Percentiles rank a stretch among this genome's conserved stretches.
phyloP scores from a whole-genome alignment of 2,329 filamentous ascomycete species.

The Ceratocystis smalleyi region DNA sequence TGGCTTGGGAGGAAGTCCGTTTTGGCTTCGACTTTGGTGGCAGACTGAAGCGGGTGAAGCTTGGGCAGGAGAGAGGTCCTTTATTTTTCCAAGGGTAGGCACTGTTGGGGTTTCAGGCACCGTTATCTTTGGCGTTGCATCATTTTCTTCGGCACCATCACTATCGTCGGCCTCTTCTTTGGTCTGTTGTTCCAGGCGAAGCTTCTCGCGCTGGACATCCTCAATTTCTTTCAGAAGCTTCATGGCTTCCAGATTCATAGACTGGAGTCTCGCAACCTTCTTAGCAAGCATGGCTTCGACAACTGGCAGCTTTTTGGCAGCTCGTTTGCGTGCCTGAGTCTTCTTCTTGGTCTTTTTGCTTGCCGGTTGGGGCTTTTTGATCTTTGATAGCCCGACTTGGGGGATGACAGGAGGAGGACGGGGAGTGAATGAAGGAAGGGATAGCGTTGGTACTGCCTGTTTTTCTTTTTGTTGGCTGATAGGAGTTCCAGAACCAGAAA shows the following conservation, averaged over 20 bases:
- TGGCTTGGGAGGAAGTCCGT: not conserved
- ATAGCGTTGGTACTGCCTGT: not conserved
- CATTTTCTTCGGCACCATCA: not conserved
- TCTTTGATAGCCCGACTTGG: not conserved
- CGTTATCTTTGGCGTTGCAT: not conserved
- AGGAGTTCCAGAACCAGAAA: slow-evolving; percentile 5
- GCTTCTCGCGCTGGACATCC: slow-evolving; percentile 6
- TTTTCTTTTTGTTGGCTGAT: not conserved
- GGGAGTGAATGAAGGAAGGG: not conserved
- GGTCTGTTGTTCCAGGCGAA: not conserved
- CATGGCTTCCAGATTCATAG: slow-evolving; percentile 10
- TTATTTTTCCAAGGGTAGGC: not conserved
- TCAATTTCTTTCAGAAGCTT: slow-evolving; percentile 15
- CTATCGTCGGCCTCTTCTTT: too few species aligned
- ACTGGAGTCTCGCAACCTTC: slow-evolving; percentile 13
- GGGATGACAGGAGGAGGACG: not conserved
- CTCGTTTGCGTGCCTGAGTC: not conserved
- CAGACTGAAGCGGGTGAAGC: not conserved
- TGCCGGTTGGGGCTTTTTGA: not conserved
- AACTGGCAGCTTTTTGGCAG: slow-evolving; percentile 23
- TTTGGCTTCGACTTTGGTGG: not conserved
- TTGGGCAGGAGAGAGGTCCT: not conserved
- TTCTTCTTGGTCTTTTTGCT: slow-evolving; percentile 1
- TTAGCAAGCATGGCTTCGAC: slow-evolving; percentile 24
- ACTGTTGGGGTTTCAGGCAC: not conserved